Evolutionary conservation across 1,284 basidiomycete species (phyloP), one percentile per base, ranked within the genome.

Genomic region (Ganoderma lucidum): DNA sequence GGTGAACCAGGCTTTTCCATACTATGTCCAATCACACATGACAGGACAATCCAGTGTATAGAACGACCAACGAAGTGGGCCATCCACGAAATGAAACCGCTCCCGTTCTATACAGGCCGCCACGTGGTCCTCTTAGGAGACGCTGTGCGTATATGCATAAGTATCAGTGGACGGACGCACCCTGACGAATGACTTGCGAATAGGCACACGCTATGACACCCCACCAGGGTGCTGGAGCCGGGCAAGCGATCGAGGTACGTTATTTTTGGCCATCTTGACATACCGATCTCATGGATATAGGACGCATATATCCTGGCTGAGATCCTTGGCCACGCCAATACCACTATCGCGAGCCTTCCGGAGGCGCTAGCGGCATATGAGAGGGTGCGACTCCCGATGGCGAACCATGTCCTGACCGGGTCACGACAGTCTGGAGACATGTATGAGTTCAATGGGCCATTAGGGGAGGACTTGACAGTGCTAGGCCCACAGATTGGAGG

Each of bases 261-360:
- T 4, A 23, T 12, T 15, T 28, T 6, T 28, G n/a, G 19, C 17
- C 19, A 23, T 23, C 9, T n/a, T 12, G 28, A 9, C 15, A 30
- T 17, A 35, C 23, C 17, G 48, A 17, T 55, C 51, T 51, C 17
- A n/a, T 66, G 41, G 17, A 61, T 28, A 9, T 42, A 88, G 87
- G 87, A 89, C 70, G 87, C 87, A 1, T 87, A 82, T 69, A 78
- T 88, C 37, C 81, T 89, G 23, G 81, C 84, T 6, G 79, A 79
- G 2, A 73, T 88, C 44, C 82, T 90, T 28, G 85, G 85, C 8
- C 81, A 87, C 68, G 78, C 79, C 1, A 65, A 68, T 2, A 84
- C 84, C 6, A 85, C 79, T 0, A 76, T 77, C 9, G 75, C 77
- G 2, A 83, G 75, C 3, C 70, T 88, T 6, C 67, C 78, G 3